phyloP scores from a whole-genome alignment of 2,329 filamentous ascomycete genomes.

The Nothomitra cinnamomea region DNA sequence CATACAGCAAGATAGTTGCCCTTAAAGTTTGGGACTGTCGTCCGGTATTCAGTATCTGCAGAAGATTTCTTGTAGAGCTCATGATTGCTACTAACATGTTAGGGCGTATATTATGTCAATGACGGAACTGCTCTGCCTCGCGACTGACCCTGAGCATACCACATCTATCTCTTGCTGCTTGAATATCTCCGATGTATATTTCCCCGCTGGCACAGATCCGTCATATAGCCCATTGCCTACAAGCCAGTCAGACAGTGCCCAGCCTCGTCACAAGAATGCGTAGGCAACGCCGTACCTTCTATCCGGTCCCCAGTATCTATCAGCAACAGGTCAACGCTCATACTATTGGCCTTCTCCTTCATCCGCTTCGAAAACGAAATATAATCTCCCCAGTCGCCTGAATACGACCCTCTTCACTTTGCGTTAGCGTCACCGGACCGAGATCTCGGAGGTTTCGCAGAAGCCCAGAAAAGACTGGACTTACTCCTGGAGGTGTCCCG shows the following conservation, averaged over 20 bases:
- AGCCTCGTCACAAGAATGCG: not conserved
- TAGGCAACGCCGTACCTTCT: slow-evolving; percentile 38
- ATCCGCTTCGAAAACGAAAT: slow-evolving; percentile 80
- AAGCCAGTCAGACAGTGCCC: not conserved
- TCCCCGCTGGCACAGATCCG: slow-evolving; percentile 69
- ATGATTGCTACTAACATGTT: slow-evolving; percentile 63
- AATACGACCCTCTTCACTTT: slow-evolving; percentile 34
- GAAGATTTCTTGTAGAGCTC: slow-evolving; percentile 77
- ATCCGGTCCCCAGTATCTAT: slow-evolving; percentile 87
- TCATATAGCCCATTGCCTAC: slow-evolving; percentile 71
- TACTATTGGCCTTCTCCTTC: slow-evolving; percentile 57
- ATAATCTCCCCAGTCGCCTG: slow-evolving; percentile 96
- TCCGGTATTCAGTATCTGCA: slow-evolving; percentile 58
- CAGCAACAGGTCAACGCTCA: slow-evolving; percentile 74
- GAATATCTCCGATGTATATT: slow-evolving; percentile 77
- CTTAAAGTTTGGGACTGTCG: slow-evolving; percentile 69
- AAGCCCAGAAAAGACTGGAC: slow-evolving; percentile 13
- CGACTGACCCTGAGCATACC: slow-evolving; percentile 43
- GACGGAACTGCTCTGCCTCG: not conserved
- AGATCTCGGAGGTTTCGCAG: not conserved
- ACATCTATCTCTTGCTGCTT: slow-evolving; percentile 70
- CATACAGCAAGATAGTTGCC: slow-evolving; percentile 53
- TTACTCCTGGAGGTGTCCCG: slow-evolving; percentile 80
- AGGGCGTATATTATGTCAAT: not conserved
- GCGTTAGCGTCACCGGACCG: slow-evolving; percentile 41